Evolutionary conservation across 768 basidiomycete genomes (phyloP).

Genomic region (Termitomyces heimii): DNA sequence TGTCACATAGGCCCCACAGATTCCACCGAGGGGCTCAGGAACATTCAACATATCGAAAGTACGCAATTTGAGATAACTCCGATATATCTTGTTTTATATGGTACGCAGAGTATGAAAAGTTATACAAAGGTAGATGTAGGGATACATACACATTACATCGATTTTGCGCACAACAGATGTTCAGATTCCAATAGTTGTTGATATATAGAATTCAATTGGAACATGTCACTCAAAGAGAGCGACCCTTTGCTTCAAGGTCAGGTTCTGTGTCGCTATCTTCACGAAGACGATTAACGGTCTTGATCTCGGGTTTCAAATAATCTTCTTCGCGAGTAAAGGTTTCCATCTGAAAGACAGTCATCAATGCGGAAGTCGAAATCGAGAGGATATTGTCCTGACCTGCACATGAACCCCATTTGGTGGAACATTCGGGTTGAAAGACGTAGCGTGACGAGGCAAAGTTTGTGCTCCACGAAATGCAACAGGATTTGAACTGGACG

Average conservation of each 20-base stretch:
- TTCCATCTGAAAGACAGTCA: slow-evolving; percentile 35
- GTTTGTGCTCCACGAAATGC: slow-evolving; percentile 17
- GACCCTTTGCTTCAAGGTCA: slow-evolving; percentile 13
- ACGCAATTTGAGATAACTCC: neutral
- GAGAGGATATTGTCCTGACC: slow-evolving; percentile 18
- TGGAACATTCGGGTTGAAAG: slow-evolving; percentile 12
- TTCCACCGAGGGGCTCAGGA: neutral
- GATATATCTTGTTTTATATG: neutral
- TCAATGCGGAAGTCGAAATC: neutral
- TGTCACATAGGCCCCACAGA: neutral
- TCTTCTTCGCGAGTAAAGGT: slow-evolving; percentile 35
- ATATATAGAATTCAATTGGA: neutral
- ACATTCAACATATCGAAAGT: neutral
- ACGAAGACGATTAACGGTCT: neutral
- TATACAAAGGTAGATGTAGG: neutral
- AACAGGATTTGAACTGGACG: slow-evolving; percentile 19
- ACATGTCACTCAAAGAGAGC: slow-evolving; percentile 5
- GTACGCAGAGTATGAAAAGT: neutral
- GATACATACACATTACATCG: neutral
- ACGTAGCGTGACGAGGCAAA: slow-evolving; percentile 15
- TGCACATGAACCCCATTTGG: slow-evolving; percentile 39
- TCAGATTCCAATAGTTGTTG: neutral
- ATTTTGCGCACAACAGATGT: neutral
- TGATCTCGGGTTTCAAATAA: slow-evolving; percentile 1
- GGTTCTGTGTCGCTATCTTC: slow-evolving; percentile 12